Evolutionary conservation across 805 yeast genomes (phyloP).

Genomic region (Cyberlindnera xylosilytica): DNA sequence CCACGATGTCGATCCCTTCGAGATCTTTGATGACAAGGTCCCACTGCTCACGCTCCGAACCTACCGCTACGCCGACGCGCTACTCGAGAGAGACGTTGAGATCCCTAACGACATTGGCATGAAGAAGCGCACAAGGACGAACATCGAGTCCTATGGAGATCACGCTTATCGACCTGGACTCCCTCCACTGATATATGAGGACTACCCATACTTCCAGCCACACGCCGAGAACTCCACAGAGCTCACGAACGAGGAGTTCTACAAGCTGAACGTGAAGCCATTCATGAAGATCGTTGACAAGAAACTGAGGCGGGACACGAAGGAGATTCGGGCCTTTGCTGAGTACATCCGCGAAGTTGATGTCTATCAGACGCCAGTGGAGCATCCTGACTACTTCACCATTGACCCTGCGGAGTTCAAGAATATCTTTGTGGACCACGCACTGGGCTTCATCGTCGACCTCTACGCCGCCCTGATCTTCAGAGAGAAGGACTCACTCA

Average conservation of each 20-base stretch:
- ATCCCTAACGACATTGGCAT: slow-evolving; percentile 22
- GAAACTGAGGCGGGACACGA: background rate
- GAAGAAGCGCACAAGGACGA: slow-evolving; percentile 6
- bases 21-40: slow-evolving; percentile 16
- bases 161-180: slow-evolving; percentile 24
- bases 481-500: slow-evolving; percentile 9
- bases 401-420: slow-evolving; percentile 15
- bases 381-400: slow-evolving; percentile 14
- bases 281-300: slow-evolving; percentile 14
- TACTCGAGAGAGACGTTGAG: slow-evolving; percentile 23
- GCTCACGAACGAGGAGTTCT: slow-evolving; percentile 17
- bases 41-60: slow-evolving; percentile 6
- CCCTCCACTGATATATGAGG: slow-evolving; percentile 24
- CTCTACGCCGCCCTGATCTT: slow-evolving; percentile 11
- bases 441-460: slow-evolving; percentile 9
- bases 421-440: slow-evolving; percentile 13
- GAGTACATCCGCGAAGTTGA: slow-evolving; percentile 14
- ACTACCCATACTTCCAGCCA: slow-evolving; percentile 26
- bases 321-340: slow-evolving; percentile 4
- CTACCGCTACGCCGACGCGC: slow-evolving; percentile 16
- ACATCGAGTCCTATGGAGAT: slow-evolving; percentile 14
- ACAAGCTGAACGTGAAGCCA: slow-evolving; percentile 6
- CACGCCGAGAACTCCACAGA: slow-evolving; percentile 15
- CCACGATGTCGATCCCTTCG: slow-evolving; percentile 23
- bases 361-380: slow-evolving; percentile 15